Percentiles rank a stretch among this genome's conserved stretches.
phyloP scores from a whole-genome alignment of 768 basidiomycete genomes.

The Boletus fagicola region DNA sequence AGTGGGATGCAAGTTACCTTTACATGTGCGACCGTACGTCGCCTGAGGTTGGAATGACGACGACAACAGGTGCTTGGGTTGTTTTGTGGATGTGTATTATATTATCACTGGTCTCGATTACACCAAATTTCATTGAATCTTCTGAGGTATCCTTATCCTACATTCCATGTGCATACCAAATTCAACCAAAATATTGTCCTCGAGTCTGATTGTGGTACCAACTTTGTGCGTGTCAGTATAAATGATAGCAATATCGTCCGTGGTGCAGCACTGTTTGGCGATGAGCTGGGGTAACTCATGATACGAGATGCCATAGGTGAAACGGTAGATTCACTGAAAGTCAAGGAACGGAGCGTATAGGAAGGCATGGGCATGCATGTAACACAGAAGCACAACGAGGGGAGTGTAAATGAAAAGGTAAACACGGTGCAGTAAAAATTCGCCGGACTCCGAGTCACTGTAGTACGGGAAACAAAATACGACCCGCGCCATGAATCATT shows the following conservation, averaged over 20 bases:
- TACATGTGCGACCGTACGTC: constrained; percentile 17
- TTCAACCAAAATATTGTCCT: neutral
- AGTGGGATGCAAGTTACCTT: constrained; percentile 23
- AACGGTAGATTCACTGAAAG: neutral
- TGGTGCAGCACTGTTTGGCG: neutral
- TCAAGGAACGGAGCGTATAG: neutral
- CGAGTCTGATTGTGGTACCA: neutral
- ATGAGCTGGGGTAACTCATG: neutral
- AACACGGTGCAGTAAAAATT: too few species aligned
- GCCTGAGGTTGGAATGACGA: neutral
- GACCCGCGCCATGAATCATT: neutral
- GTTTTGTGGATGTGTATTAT: neutral
- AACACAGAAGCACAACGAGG: neutral
- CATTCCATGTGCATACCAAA: neutral
- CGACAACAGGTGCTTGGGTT: neutral
- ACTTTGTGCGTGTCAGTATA: neutral
- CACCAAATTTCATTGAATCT: neutral
- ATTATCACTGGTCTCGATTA: neutral
- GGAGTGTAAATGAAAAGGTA: too few species aligned
- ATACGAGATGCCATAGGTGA: too few species aligned
- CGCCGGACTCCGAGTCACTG: too few species aligned
- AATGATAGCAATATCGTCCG: neutral
- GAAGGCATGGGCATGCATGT: neutral
- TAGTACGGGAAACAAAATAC: too few species aligned
- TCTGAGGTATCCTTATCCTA: neutral